Base-by-base conservation (phyloP, 2,329 filamentous ascomycete species). In the Aspergillus calidoustus region DNA sequence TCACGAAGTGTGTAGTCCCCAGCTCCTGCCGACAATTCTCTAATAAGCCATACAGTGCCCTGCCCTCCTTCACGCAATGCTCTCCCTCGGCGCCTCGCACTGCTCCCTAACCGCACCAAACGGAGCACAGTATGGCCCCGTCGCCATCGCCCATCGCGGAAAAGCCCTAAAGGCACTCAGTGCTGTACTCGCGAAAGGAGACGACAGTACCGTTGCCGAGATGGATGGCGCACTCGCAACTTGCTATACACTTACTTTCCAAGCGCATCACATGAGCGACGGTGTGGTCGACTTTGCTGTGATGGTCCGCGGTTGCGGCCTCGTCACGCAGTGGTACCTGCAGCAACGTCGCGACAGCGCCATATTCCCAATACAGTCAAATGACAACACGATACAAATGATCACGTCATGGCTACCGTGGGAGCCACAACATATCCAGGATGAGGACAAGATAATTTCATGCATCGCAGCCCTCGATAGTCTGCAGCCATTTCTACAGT, bases 31-130 rank as follows among this genome's bases (percentile, higher is more conserved):
- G 4, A 13, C 46, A 43, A 25, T 41, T 44, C 17, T 23, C 54
- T 54, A 62, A 41, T 64, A 69, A 48, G 72, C 48, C 34, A 74
- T 54, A 7, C 25, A 62, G 57, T 23, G 89, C 66, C 86, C 89
- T 59, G 89, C 87, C 62, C 80, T 90, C 9, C 90, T 91, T 84
- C 89, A 91, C 71, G 87, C 88, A 4, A 87, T 91, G 54, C 82
- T 90, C 0, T 88, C 87, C 13, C 82, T 90, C 62, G 82, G 89
- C 1, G 89, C 89, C 34, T 90, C 88, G 0, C 86, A 91, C 65
- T 81, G 72, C 22, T 64, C 66, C 30, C 62, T 72, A 19, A 60
- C 91, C 4, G 82, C 84, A 67, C 76, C 77, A 4, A 74, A 79
- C 0, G 85, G 84, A 61, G 72, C 81, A 1, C 81, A 80, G 62